phyloP scores from a whole-genome alignment of 2,329 filamentous ascomycete genomes.

The Nigrospora sphaerica region DNA sequence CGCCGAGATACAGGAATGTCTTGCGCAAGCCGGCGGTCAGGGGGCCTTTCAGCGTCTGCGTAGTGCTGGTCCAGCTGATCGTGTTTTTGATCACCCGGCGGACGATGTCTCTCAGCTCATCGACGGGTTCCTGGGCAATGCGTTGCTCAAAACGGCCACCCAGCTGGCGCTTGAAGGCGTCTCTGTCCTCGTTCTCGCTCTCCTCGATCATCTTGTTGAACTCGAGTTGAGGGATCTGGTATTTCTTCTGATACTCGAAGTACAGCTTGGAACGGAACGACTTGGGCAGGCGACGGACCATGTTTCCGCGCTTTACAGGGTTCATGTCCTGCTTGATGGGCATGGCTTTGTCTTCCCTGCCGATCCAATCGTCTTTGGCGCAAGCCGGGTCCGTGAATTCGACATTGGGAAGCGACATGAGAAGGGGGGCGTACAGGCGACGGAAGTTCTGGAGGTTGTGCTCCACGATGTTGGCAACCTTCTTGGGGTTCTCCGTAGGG shows the following conservation, averaged over 20 bases:
- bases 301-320: constrained; percentile 82
- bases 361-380: constrained; percentile 53
- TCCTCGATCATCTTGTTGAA: constrained; percentile 80
- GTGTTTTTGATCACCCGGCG: constrained; percentile 76
- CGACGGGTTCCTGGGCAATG: constrained; percentile 64
- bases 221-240: constrained; percentile 73
- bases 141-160: constrained; percentile 81
- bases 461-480: constrained; percentile 89
- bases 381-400: constrained; percentile 62
- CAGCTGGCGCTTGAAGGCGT: constrained; percentile 63
- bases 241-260: constrained; percentile 90
- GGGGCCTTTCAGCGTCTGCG: constrained; percentile 77
- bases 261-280: constrained; percentile 85
- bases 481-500: constrained; percentile 82
- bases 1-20: constrained; percentile 68
- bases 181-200: constrained; percentile 62
- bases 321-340: constrained; percentile 86
- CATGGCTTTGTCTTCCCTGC: constrained; percentile 53
- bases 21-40: constrained; percentile 69
- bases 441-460: constrained; percentile 91
- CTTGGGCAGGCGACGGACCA: constrained; percentile 86
- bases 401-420: constrained; percentile 86
- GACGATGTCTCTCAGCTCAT: constrained; percentile 64
- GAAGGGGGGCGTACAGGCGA: constrained; percentile 80
- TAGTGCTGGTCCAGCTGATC: constrained; percentile 84